Percentiles rank a stretch among this genome's conserved stretches.
These are phyloP conservation scores for Aspergillus jensenii DNA, from an alignment of 2,329 filamentous ascomycete genomes.

Conservation along the genomic window DNA sequence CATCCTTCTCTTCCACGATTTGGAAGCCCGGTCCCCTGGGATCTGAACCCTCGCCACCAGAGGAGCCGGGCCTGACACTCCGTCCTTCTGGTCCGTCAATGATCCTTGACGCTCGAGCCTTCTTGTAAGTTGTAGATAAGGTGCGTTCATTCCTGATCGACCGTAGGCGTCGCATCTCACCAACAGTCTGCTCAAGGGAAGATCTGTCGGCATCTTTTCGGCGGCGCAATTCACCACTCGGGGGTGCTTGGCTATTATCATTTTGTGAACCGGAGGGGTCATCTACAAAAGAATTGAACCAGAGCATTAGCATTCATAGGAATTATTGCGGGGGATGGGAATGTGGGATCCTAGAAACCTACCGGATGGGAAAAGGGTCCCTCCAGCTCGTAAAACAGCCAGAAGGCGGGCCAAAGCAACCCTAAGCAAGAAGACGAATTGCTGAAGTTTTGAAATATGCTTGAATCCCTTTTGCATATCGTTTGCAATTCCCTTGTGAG, in stretches of 20 bases:
- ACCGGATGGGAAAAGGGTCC: slow-evolving; percentile 71
- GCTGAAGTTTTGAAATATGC: slow-evolving; percentile 79
- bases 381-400: slow-evolving; percentile 80
- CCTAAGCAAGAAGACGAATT: slow-evolving; percentile 89
- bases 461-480: slow-evolving; percentile 65
- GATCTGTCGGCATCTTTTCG: slow-evolving; percentile 66
- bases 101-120: slow-evolving; percentile 84
- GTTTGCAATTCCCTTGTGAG: slow-evolving; percentile 49
- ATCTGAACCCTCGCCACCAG: slow-evolving; percentile 60
- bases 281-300: slow-evolving; percentile 45
- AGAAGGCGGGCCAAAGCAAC: slow-evolving; percentile 88
- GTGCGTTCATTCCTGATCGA: slow-evolving; percentile 95
- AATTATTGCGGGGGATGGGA: too few species aligned
- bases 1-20: slow-evolving; percentile 76
- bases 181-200: slow-evolving; percentile 92
- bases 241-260: slow-evolving; percentile 59
- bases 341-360: slow-evolving; percentile 25
- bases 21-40: slow-evolving; percentile 62
- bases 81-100: slow-evolving; percentile 81
- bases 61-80: slow-evolving; percentile 68
- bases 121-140: slow-evolving; percentile 87
- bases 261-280: slow-evolving; percentile 67
- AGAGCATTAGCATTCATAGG: background rate
- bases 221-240: slow-evolving; percentile 52
- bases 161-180: slow-evolving; percentile 86